phyloP scores from a whole-genome alignment of 371 early-diverging fungal genomes.

The Syncephalastrum contaminatum region DNA sequence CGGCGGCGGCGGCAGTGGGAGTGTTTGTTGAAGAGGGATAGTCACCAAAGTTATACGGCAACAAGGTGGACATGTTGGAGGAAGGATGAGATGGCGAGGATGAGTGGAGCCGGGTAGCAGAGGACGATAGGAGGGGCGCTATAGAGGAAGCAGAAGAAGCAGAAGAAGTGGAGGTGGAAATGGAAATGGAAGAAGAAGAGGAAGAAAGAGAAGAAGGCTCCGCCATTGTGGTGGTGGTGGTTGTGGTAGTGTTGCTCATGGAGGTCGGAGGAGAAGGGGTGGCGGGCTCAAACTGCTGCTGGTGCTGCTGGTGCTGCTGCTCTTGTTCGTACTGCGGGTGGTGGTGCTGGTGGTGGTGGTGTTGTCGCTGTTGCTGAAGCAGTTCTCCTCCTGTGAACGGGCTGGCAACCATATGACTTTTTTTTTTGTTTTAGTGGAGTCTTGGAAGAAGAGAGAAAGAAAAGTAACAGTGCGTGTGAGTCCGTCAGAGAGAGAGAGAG shows the following conservation, averaged over 20 bases:
- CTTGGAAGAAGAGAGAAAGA: too few relatives aligned
- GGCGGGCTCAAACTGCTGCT: slow-evolving; percentile 2
- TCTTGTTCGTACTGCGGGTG: neutral
- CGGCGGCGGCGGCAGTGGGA: too few relatives aligned
- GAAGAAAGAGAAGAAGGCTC: slow-evolving; percentile 2
- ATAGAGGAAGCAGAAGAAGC: too few relatives aligned
- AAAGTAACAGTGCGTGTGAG: neutral
- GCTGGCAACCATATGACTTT: too few relatives aligned
- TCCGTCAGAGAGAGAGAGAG: neutral
- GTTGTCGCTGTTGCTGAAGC: neutral
- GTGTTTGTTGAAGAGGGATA: too few relatives aligned
- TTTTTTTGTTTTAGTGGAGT: too few relatives aligned
- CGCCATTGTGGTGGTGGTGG: neutral
- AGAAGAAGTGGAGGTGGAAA: neutral
- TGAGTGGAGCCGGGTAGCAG: neutral
- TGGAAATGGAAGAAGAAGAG: slow-evolving; percentile 5
- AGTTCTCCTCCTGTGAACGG: too few relatives aligned
- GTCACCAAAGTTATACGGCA: too few relatives aligned
- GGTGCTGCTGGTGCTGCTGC: slow-evolving; percentile 4
- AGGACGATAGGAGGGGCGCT: neutral
- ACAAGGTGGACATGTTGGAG: too few relatives aligned
- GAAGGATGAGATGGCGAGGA: too few relatives aligned
- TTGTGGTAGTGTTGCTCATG: neutral
- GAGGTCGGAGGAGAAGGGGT: slow-evolving; percentile 5
- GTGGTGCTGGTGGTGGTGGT: neutral